Evolutionary conservation across 2,329 filamentous ascomycete genomes (phyloP), one percentile per base, ranked within the genome.

Genomic region (Xylariaceae sp.): DNA sequence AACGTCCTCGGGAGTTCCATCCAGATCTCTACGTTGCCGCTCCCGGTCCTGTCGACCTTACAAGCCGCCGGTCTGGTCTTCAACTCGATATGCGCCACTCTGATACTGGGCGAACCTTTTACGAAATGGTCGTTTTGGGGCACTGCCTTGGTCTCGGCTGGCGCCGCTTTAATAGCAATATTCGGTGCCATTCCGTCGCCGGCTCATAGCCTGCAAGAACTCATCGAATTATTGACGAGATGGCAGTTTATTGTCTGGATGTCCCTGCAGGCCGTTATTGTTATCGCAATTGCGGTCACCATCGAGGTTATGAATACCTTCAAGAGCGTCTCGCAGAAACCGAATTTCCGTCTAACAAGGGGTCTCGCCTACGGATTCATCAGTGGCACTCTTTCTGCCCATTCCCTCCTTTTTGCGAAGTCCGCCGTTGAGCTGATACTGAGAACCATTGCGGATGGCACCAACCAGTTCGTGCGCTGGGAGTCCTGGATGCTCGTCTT

Each of bases 61-160:
- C 94, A 99, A 77, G 93, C 93, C 15, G 96, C 93, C 2, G 94
- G 94, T 50, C 82, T 99, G 57, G 94, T 99, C 63, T 99, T 99
- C 81, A 99, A 99, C 79, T 96, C 93, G 59, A 91, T 97, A 74
- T 96, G 95, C 80, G 94, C 94, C 62, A 95, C 92, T 50, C 78
- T 97, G 59, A 90, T 97, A 69, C 83, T 99, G 52, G 88, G 89
- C 70, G 93, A 99, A 75, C 90, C 92, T 3, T 99, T 97, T 75
- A 97, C 94, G 55, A 85, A 84, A 73, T 95, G 92, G 82, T 97
- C 93, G n/a, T 81, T 96, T 44, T 84, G 90, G 69, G 94, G 94
- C 44, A 99, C 94, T 1, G 69, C 94, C 55, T 83, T 99, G 53
- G 94, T 97, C 48, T 93, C 90, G 64, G 80, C 80, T 18, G 94